Conservation (phyloP, 352 stramenopile species). For the Globisporangium echinulatum region DNA sequence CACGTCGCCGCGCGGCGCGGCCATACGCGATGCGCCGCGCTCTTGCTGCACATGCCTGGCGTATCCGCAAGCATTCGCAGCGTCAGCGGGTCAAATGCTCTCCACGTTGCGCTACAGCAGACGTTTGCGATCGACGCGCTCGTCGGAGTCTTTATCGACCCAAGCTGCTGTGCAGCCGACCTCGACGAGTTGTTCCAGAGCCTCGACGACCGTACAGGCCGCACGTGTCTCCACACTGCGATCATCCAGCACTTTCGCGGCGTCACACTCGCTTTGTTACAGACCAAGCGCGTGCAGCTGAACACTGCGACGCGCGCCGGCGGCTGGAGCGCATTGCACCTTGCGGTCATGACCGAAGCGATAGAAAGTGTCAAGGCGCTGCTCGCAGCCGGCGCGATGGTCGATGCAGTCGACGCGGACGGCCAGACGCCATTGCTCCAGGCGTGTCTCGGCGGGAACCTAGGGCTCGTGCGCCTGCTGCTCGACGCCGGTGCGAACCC, state of each 20-base stretch:
- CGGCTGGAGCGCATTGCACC: constrained; percentile 48
- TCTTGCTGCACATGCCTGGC: constrained; percentile 25
- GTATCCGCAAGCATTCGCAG: constrained; percentile 23
- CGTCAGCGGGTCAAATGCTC: constrained; percentile 34
- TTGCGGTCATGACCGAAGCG: constrained; percentile 59
- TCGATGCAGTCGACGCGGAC: constrained; percentile 56
- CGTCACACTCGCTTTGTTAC: constrained; percentile 35
- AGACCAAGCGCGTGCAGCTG: constrained; percentile 30
- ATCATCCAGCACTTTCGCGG: constrained; percentile 55
- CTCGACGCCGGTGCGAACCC: constrained; percentile 44
- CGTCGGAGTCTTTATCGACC: constrained; percentile 29
- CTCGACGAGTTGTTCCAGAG: constrained; percentile 31
- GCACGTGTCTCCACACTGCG: constrained; percentile 52
- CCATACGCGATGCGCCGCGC: constrained; percentile 12
- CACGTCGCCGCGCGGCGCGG: constrained; percentile 30
- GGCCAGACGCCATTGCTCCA: constrained; percentile 54
- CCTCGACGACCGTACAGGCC: constrained; percentile 33
- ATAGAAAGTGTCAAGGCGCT: constrained; percentile 38
- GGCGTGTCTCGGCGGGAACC: constrained; percentile 46
- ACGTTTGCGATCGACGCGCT: constrained; percentile 63
- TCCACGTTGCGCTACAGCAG: constrained; percentile 55
- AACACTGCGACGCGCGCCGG: constrained; percentile 44
- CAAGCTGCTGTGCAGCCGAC: constrained; percentile 4
- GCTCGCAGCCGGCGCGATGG: constrained; percentile 32
- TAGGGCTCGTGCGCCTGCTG: constrained; percentile 42